phyloP scores from a whole-genome alignment of 441 rosid species.

The Pelargonium citronellum region DNA sequence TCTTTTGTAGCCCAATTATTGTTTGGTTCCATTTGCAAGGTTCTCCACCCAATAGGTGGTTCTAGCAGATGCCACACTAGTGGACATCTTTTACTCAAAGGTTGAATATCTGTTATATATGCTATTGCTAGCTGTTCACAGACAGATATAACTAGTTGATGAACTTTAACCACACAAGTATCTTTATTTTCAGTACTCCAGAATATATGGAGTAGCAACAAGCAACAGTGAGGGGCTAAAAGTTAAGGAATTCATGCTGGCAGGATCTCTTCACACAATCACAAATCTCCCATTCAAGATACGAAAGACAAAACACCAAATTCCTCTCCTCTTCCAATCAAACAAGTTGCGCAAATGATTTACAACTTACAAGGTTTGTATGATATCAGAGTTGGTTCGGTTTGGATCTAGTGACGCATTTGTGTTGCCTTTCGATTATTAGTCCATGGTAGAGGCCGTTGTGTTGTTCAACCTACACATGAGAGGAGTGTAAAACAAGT shows the following conservation, averaged over 20 bases:
- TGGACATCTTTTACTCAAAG: constrained; percentile 8
- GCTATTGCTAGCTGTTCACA: constrained; percentile 3
- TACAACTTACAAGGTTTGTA: neutral
- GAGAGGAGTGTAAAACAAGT: no score
- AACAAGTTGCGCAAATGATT: neutral
- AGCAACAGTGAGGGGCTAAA: neutral
- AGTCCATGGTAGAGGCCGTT: no score
- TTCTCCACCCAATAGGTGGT: neutral
- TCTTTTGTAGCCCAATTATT: constrained; percentile 1
- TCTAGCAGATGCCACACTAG: constrained; percentile 11
- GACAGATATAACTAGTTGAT: constrained; percentile 4
- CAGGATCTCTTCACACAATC: constrained; percentile 2
- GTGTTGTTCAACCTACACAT: no score
- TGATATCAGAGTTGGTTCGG: no score
- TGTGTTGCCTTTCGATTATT: no score
- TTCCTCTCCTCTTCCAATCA: constrained; percentile 1
- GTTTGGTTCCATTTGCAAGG: constrained; percentile 5
- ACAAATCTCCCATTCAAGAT: neutral
- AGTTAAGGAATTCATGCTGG: constrained; percentile 2
- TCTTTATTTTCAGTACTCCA: neutral
- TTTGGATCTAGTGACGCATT: no score
- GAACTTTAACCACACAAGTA: neutral
- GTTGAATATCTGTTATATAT: neutral
- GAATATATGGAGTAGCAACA: constrained; percentile 10
- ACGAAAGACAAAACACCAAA: neutral